Conservation (phyloP, 192 early-diverging fungal species). For the Phycomyces blakesleeanus region DNA sequence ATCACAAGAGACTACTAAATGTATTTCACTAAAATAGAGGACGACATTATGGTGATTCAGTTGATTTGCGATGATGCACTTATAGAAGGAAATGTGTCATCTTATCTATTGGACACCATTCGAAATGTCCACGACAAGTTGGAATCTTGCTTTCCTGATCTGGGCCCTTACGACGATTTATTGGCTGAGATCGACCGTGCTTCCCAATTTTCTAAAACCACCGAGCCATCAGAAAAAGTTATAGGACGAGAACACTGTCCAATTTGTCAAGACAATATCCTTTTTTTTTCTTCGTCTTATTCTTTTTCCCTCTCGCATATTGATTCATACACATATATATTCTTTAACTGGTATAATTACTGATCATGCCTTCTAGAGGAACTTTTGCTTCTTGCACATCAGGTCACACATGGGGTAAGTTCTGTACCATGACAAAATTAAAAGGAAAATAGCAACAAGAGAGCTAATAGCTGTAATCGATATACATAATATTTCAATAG, state of each 20-base stretch:
- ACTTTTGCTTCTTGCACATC: slow-evolving; percentile 6
- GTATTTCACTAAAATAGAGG: not conserved
- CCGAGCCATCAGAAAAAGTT: not conserved
- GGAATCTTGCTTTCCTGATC: not conserved
- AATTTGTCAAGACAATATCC: not conserved
- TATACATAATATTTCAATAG: no score
- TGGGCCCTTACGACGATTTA: not conserved
- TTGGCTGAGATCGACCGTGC: not conserved
- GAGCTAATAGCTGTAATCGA: no score
- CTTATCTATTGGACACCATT: not conserved
- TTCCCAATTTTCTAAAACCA: not conserved
- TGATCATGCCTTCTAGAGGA: slow-evolving; percentile 1
- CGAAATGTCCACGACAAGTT: not conserved
- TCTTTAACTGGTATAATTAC: not conserved
- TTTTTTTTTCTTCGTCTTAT: not conserved
- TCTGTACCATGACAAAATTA: not conserved
- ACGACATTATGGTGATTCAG: not conserved
- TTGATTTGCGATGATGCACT: not conserved
- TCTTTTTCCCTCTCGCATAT: not conserved
- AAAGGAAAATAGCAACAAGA: no score
- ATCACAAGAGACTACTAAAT: not conserved
- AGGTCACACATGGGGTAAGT: slow-evolving; percentile 20
- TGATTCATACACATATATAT: not conserved
- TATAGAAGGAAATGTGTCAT: not conserved
- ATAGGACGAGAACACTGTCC: not conserved